A percentile compares a stretch with the other conserved stretches of the same genome.
phyloP scores from a whole-genome alignment of 306 rosid species.

The Medicago arabica region DNA sequence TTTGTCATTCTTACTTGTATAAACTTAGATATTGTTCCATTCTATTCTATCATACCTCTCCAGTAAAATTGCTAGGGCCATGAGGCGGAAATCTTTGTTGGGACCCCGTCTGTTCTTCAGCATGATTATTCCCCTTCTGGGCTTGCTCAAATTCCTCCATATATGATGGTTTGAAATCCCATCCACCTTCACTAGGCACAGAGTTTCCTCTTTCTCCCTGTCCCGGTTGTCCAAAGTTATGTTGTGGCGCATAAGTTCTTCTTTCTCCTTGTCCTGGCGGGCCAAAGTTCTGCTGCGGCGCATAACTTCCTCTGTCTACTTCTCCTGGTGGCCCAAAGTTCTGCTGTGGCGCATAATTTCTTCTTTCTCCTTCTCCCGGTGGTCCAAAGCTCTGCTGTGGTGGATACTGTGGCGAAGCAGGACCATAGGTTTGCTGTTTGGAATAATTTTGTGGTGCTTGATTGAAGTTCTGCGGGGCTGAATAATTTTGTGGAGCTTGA shows the following conservation, averaged over 20 bases:
- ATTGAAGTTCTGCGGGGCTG: conserved; percentile 47
- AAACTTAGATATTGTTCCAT: background rate
- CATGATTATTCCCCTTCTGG: conserved; percentile 24
- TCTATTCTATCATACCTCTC: conserved; percentile 37
- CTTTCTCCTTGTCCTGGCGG: conserved; percentile 51
- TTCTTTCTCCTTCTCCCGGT: conserved; percentile 40
- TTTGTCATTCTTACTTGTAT: background rate
- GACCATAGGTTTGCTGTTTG: conserved; percentile 45
- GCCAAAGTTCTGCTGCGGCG: conserved; percentile 50
- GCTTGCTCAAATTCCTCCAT: conserved; percentile 57
- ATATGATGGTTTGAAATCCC: conserved; percentile 60
- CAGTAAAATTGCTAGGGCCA: conserved; percentile 53
- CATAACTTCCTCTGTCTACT: conserved; percentile 43
- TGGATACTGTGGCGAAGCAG: conserved; percentile 41
- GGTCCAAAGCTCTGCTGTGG: conserved; percentile 50
- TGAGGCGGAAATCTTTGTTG: conserved; percentile 63
- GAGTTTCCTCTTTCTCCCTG: conserved; percentile 59
- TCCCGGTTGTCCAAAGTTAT: conserved; percentile 53
- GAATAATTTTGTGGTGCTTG: conserved; percentile 45
- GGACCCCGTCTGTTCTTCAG: conserved; percentile 48
- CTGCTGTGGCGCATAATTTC: conserved; percentile 43
- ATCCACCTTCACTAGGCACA: conserved; percentile 46
- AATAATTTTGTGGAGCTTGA: conserved; percentile 39
- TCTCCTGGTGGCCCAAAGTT: conserved; percentile 51
- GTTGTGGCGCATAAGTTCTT: conserved; percentile 41